Evolutionary conservation across 2,329 filamentous ascomycete genomes (phyloP).

Genomic region (Gyromitra esculenta): DNA sequence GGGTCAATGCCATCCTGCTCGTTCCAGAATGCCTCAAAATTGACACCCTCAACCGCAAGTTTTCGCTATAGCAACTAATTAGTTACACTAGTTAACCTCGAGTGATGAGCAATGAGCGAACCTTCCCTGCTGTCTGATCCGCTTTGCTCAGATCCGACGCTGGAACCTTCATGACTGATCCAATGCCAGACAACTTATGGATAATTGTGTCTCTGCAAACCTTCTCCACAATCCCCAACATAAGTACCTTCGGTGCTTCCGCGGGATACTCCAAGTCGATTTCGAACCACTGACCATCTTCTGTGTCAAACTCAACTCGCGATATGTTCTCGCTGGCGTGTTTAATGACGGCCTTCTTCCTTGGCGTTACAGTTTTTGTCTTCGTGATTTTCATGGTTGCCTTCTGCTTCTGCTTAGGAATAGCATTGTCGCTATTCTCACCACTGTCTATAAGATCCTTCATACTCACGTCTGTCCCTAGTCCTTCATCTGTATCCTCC

Average conservation of each 20-base stretch:
- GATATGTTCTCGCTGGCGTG: conserved; percentile 74
- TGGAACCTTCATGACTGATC: conserved; percentile 66
- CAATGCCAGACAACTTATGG: conserved; percentile 83
- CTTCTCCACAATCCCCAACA: conserved; percentile 87
- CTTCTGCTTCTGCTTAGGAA: conserved; percentile 57
- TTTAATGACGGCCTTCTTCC: conserved; percentile 71
- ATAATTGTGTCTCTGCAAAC: conserved; percentile 82
- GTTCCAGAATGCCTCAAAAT: conserved; percentile 88
- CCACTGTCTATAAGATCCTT: conserved; percentile 60
- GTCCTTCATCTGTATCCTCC: conserved; percentile 69
- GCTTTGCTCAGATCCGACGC: conserved; percentile 65
- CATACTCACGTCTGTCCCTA: conserved; percentile 63
- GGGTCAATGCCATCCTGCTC: conserved; percentile 83
- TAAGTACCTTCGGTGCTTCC: conserved; percentile 85
- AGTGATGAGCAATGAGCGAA: conserved; percentile 59
- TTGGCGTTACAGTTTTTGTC: conserved; percentile 54
- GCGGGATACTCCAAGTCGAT: conserved; percentile 85
- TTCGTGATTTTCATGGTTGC: conserved; percentile 60
- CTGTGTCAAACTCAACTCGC: conserved; percentile 81
- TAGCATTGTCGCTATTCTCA: conserved; percentile 64
- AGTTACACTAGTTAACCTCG: background rate
- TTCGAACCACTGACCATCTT: conserved; percentile 76
- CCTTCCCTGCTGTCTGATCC: conserved; percentile 61
- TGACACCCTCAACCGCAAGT: conserved; percentile 76
- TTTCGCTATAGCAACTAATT: conserved; percentile 58